These are phyloP conservation scores for Kurtzmaniella fragi DNA, from an alignment of 805 yeast species.

Conservation along the genomic window DNA sequence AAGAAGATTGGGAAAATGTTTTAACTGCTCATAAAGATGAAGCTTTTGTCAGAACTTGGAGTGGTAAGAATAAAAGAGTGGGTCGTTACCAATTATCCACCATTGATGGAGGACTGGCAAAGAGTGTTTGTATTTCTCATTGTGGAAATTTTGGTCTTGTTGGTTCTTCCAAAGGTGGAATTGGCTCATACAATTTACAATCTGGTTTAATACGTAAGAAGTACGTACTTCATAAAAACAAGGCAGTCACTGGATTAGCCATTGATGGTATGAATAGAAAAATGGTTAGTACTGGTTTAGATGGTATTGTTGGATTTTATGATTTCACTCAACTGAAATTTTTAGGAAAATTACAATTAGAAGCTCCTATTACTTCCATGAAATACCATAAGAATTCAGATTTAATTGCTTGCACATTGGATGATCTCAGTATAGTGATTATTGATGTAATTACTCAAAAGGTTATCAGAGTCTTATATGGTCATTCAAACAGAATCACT, in stretches of 20 bases:
- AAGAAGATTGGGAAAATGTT: constrained; percentile 91
- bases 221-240: constrained; percentile 59
- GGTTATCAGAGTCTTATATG: constrained; percentile 81
- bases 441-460: constrained; percentile 77
- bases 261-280: constrained; percentile 86
- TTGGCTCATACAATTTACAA: constrained; percentile 84
- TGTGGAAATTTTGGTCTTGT: constrained; percentile 95
- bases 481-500: constrained; percentile 86
- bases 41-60: constrained; percentile 87
- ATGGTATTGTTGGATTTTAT: constrained; percentile 83
- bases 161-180: constrained; percentile 83
- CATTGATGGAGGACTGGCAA: constrained; percentile 72
- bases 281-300: constrained; percentile 84
- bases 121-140: constrained; percentile 72
- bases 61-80: constrained; percentile 67
- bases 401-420: constrained; percentile 77
- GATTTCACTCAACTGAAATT: constrained; percentile 71
- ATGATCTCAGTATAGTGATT: constrained; percentile 78
- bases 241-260: constrained; percentile 82
- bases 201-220: constrained; percentile 78
- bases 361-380: constrained; percentile 73
- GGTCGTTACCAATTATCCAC: constrained; percentile 71
- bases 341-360: constrained; percentile 61
- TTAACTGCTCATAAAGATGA: constrained; percentile 85
- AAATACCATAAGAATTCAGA: constrained; percentile 80